Evolutionary conservation across 2,329 filamentous ascomycete genomes (phyloP), one percentile per base, ranked within the genome.

Genomic region (Capronia epimyces): DNA sequence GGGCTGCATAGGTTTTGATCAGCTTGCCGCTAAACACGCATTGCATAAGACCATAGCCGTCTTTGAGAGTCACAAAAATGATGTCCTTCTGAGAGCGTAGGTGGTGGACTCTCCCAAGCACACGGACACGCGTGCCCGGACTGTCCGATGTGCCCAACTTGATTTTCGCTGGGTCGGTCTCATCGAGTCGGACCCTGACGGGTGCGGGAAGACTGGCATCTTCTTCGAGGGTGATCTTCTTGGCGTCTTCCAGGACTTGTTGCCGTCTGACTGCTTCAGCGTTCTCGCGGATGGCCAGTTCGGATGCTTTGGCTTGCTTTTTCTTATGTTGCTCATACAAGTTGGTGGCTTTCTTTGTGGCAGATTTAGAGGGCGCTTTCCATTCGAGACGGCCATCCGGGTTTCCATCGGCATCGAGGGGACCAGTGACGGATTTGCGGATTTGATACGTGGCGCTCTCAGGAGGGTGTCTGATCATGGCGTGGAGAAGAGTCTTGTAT

Each of bases 1-100:
- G 75, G 56, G 88, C 87, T 65, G 95, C 89, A 74, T 94, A 94
- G n/a, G 87, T 91, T 76, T 89, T 89, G 60, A 88, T 85, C 62
- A 97, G 78, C 57, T 89, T 78, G 50, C 89, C 89, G 2, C 82
- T 79, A 60, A 96, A 74, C 56, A 95, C 79, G 65, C 88, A 90
- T 75, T 95, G 89, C 67, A 97, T 76, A 64, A 84, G 83, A 47
- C 86, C 87, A 64, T 90, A 87, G 52, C 90, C 90, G 66, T 94
- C 88, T 57, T 83, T 78, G 57, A 95, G 74, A n/a, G 85, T 91
- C 65, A 95, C 77, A 71, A 95, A 96, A 49, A 89, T 83, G 58
- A 88, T 80, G 65, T 87, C 84, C 71, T 91, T 93, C 72, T 95
- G 90, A 55, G 80, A 77, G 55, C 88, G 80, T 67, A 90, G 73